phyloP scores from a whole-genome alignment of 2,329 filamentous ascomycete species.

The Aspergillus felis region DNA sequence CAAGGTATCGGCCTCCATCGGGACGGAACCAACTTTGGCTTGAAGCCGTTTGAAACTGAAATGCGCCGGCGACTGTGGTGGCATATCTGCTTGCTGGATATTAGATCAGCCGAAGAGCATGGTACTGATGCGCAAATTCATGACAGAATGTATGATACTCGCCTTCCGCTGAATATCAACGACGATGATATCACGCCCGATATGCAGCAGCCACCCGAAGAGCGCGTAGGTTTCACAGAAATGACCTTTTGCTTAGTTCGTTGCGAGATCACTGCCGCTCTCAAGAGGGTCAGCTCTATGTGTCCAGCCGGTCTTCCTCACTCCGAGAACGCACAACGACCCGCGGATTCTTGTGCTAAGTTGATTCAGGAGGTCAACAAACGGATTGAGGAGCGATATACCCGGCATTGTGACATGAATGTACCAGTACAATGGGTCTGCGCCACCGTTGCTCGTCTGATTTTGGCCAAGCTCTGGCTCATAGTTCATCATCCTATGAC shows the following conservation, averaged over 20 bases:
- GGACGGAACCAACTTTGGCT: slow-evolving; percentile 47
- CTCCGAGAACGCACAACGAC: slow-evolving; percentile 10
- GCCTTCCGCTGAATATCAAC: slow-evolving; percentile 50
- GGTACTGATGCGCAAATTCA: slow-evolving; percentile 45
- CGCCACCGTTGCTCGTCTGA: slow-evolving; percentile 64
- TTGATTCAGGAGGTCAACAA: slow-evolving; percentile 52
- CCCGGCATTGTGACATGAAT: slow-evolving; percentile 49
- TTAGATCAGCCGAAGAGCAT: slow-evolving; percentile 48
- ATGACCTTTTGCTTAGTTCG: slow-evolving; percentile 50
- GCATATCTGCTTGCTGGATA: slow-evolving; percentile 47
- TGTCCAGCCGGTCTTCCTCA: slow-evolving; percentile 27
- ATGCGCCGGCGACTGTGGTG: slow-evolving; percentile 52
- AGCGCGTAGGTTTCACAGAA: slow-evolving; percentile 52
- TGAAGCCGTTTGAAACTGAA: slow-evolving; percentile 49
- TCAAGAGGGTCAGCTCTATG: slow-evolving; percentile 38
- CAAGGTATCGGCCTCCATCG: slow-evolving; percentile 49
- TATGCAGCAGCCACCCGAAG: slow-evolving; percentile 46
- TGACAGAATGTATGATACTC: slow-evolving; percentile 45
- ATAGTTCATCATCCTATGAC: slow-evolving; percentile 72
- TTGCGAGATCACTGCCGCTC: slow-evolving; percentile 48
- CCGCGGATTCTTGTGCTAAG: slow-evolving; percentile 36
- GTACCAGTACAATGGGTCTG: slow-evolving; percentile 63
- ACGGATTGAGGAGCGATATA: slow-evolving; percentile 53
- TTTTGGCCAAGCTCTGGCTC: slow-evolving; percentile 75
- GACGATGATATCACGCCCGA: slow-evolving; percentile 50